phyloP scores from a whole-genome alignment of 805 yeast species.

The Nakazawaea anatomiae region DNA sequence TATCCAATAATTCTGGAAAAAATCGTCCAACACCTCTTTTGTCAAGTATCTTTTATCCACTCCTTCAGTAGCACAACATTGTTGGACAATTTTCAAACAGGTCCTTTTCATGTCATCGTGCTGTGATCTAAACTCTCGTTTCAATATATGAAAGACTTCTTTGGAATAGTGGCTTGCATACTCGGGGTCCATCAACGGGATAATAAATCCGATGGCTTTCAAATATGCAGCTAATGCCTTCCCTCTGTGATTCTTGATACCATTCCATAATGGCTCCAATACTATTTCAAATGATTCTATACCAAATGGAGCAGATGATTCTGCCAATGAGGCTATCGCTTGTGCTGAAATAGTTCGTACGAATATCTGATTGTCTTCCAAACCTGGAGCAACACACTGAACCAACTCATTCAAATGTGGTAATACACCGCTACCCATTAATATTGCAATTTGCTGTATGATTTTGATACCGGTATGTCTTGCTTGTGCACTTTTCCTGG shows the following conservation, averaged over 20 bases:
- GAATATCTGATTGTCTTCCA: conserved; percentile 62
- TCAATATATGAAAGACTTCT: conserved; percentile 61
- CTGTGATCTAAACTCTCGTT: conserved; percentile 71
- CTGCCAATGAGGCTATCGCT: conserved; percentile 72
- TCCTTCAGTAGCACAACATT: conserved; percentile 56
- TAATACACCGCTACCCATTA: conserved; percentile 65
- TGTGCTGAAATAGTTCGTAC: conserved; percentile 68
- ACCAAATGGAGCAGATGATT: conserved; percentile 81
- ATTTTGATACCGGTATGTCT: conserved; percentile 77
- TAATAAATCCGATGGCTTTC: conserved; percentile 69
- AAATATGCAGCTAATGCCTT: conserved; percentile 69
- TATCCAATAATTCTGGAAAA: conserved; percentile 74
- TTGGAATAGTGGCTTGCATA: conserved; percentile 72
- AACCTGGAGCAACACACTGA: conserved; percentile 48
- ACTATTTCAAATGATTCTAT: conserved; percentile 76
- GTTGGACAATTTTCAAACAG: conserved; percentile 61
- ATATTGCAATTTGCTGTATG: conserved; percentile 67
- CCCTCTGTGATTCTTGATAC: conserved; percentile 73
- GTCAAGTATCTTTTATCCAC: conserved; percentile 45
- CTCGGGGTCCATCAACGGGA: conserved; percentile 84
- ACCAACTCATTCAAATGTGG: conserved; percentile 69
- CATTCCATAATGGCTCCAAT: conserved; percentile 76
- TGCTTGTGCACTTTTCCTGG: conserved; percentile 75
- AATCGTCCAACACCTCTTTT: conserved; percentile 50
- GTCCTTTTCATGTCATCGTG: conserved; percentile 84